phyloP scores from a whole-genome alignment of 495 filamentous ascomycete genomes.

The Neurospora discreta region DNA sequence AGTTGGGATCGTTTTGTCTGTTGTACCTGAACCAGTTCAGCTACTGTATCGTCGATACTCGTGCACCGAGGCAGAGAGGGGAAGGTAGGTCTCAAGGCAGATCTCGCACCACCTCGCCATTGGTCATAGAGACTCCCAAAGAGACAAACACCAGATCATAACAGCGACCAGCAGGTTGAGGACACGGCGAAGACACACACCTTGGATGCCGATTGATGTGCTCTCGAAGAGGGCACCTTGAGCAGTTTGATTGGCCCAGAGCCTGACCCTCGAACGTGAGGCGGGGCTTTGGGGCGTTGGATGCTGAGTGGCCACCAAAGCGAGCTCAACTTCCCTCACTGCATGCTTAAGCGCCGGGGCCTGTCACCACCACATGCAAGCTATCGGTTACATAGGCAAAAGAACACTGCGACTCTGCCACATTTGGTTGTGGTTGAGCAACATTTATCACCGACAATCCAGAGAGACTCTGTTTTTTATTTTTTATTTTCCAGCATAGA shows the following conservation, averaged over 20 bases:
- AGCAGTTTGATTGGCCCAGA: conserved; percentile 11
- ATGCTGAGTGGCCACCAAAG: conserved; percentile 18
- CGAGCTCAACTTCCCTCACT: conserved; percentile 15
- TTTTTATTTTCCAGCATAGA: not conserved
- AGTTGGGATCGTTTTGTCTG: not conserved
- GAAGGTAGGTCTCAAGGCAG: not conserved
- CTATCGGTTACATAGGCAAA: conserved; percentile 9
- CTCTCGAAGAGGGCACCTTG: not conserved
- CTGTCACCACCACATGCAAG: conserved; percentile 21
- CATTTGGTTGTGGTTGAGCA: not conserved
- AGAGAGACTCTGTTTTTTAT: not conserved
- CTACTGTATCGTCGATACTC: not conserved
- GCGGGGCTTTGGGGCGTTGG: conserved; percentile 6
- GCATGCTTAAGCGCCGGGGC: conserved; percentile 24
- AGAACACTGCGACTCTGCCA: not conserved
- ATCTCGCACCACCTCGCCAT: conserved; percentile 1
- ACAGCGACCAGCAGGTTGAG: conserved; percentile 18
- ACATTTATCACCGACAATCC: not conserved
- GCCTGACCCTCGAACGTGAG: conserved; percentile 7
- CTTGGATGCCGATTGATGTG: not conserved
- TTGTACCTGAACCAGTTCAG: not conserved
- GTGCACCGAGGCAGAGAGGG: not conserved
- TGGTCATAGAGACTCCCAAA: conserved; percentile 1
- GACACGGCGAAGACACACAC: conserved; percentile 6
- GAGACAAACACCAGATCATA: not conserved